phyloP scores from a whole-genome alignment of 139 green algal species.

The Tetradesmus obliquus region DNA sequence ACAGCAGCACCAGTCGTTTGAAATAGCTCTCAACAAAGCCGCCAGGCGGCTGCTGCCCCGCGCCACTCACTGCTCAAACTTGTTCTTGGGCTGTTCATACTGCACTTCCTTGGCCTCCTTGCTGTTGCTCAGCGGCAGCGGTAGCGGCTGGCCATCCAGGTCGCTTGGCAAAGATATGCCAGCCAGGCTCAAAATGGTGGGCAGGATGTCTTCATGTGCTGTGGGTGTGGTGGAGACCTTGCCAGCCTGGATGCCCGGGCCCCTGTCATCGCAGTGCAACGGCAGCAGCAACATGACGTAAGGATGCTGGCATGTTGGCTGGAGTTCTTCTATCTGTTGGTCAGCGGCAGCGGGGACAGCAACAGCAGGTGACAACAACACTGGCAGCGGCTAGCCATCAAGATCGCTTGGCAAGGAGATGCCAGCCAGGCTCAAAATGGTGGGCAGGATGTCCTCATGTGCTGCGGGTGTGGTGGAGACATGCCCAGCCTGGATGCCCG shows the following conservation, averaged over 20 bases:
- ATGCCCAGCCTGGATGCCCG: not conserved
- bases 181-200: conserved; percentile 5
- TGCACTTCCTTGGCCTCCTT: not conserved
- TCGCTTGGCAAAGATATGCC: conserved; percentile 1
- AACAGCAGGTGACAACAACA: not conserved
- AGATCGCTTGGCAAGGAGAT: conserved; percentile 2
- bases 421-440: conserved; percentile 13
- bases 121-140: not conserved
- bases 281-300: not conserved
- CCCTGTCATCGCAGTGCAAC: not conserved
- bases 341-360: too few relatives aligned
- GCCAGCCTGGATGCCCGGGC: not conserved
- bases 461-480: not conserved
- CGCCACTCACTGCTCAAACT: not conserved
- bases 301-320: not conserved
- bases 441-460: conserved; percentile 11
- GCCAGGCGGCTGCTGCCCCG: too few relatives aligned
- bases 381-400: conserved; percentile 20
- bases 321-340: not conserved
- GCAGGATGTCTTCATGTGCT: conserved; percentile 4
- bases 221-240: not conserved
- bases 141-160: conserved; percentile 26
- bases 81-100: not conserved
- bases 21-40: too few relatives aligned
- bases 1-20: too few relatives aligned